Evolutionary conservation across 23 red algal genomes (phyloP), one percentile per base, ranked within the genome.

Genomic region (Gracilaria gracilis): DNA sequence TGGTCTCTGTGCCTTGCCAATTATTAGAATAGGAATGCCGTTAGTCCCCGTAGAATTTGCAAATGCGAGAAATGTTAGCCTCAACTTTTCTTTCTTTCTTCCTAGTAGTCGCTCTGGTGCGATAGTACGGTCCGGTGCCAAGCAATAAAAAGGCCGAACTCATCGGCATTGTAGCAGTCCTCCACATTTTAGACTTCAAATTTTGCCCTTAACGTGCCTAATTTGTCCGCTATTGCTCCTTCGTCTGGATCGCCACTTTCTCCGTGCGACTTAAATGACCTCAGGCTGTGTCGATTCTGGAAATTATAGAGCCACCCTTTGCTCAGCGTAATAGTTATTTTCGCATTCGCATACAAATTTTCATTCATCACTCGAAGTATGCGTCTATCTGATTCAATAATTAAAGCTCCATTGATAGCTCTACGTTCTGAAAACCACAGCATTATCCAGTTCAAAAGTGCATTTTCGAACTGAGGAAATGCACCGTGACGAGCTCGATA

Each of bases 171-270:
- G 34, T 13, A 81, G 17, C 42, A 19, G 31, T 81, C 51, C 21
- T 35, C 7, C 3, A 35, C 2, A 48, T 12, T 23, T 12, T 58
- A 81, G 0, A 3, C 11, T 14, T 6, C 9, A 5, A 81, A 1
- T 13, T 55, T 57, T 55, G 25, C 49, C 27, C 49, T 31, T 8
- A 57, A 27, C 5, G n/a, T 21, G 0, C 4, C 21, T 2, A 81
- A 9, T 1, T 37, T 29, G 13, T 9, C 31, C 5, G 0, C 20
- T 9, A 81, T 34, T n/a, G 31, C 78, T 27, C 13, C 28, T 0
- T 55, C 78, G 61, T 50, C n/a, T 4, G 25, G 11, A 58, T 81
- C 78, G 9, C 78, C 78, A 59, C 42, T 81, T n/a, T 81, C 0
- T 25, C 48, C 78, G 19, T 81, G 28, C 9, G 23, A 81, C 15